Percentiles rank a stretch among this genome's conserved stretches.
Conservation (phyloP, 1,139 yeast species). For the Debaryomyces singareniensis region DNA sequence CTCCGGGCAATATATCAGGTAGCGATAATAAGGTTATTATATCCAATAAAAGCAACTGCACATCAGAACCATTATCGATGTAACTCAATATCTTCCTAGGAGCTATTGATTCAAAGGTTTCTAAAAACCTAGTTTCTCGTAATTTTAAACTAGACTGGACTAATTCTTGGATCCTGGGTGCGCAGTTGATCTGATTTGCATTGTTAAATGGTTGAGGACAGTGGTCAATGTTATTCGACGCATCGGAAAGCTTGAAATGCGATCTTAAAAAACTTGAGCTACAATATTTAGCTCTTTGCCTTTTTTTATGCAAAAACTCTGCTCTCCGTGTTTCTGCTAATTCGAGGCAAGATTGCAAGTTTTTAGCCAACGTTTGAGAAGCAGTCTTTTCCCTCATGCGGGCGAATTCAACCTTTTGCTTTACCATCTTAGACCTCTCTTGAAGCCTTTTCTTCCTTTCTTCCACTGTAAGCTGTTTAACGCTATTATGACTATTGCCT, state of each 20-base stretch:
- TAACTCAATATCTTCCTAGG: too few species aligned
- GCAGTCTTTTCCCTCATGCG: conserved; percentile 5
- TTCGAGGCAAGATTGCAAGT: conserved; percentile 9
- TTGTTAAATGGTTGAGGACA: too few species aligned
- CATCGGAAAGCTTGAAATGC: too few species aligned
- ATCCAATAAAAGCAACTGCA: too few species aligned
- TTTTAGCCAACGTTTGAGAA: conserved; percentile 4
- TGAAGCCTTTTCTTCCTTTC: conserved; percentile 8
- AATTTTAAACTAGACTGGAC: too few species aligned
- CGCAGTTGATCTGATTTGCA: too few species aligned
- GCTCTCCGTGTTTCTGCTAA: conserved; percentile 14
- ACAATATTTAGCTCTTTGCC: conserved; percentile 9
- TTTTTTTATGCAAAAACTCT: conserved; percentile 10
- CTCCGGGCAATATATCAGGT: conserved; percentile 8
- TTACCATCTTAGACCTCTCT: conserved; percentile 9
- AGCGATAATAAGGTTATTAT: conserved; percentile 9
- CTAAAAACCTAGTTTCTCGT: too few species aligned
- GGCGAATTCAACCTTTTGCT: conserved; percentile 9
- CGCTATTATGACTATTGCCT: conserved; percentile 3
- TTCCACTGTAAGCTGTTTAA: conserved; percentile 5
- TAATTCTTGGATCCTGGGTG: too few species aligned
- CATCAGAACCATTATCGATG: too few species aligned
- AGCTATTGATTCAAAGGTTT: too few species aligned
- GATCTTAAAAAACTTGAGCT: conserved; percentile 1
- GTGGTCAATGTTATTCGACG: too few species aligned